Base-by-base conservation (phyloP, 1,284 basidiomycete species). In the Puccinia horiana region DNA sequence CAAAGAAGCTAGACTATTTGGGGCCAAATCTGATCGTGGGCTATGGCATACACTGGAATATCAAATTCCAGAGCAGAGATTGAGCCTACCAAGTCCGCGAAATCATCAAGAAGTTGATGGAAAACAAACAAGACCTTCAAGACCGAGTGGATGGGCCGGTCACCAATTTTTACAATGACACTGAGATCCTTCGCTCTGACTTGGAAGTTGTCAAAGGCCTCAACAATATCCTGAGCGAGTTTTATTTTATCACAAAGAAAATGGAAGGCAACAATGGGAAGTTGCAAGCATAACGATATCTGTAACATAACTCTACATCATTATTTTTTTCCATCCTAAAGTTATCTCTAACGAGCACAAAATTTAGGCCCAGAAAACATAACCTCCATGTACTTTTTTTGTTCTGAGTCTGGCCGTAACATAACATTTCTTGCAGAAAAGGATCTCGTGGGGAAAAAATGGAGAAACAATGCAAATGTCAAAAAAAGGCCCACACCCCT, bases 181-280 rank as follows among this genome's bases (percentile, higher is more conserved):
- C 4, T n/a, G 42, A 70, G 67, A 47, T 70, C 40, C 9, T 9
- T 70, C n/a, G 67, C 9, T 18, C 3, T 23, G 42, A 70, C 23
- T 70, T n/a, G 44, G 67, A 63, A 14, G 18, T 37, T 1, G 61
- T 63, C 14, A 63, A 37, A 18, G 2, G 26, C 5, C 14, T 63
- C 14, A 63, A 63, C 18, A 16, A 63, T 23, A 63, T 40, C 5
- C 61, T 63, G 61, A 2, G 29, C 23, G 35, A 67, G n/a, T 67
- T 67, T 42, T 67, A 47, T 47, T 8, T 47, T 47, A 8, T 47
- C 44, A 47, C 44, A 8, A 47, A 47, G 16, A 47, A 47, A 23
- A 67, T 67, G 65, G 67, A 70, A 23, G 67, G 67, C 23, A 20
- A 70, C 40, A n/a, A n/a, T n/a, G n/a, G n/a, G n/a, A n/a, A n/a